A percentile compares a stretch with the other conserved stretches of the same genome.
Evolutionary conservation across 2,329 filamentous ascomycete genomes (phyloP).

Genomic region (Neopestalotiopsis sp.): DNA sequence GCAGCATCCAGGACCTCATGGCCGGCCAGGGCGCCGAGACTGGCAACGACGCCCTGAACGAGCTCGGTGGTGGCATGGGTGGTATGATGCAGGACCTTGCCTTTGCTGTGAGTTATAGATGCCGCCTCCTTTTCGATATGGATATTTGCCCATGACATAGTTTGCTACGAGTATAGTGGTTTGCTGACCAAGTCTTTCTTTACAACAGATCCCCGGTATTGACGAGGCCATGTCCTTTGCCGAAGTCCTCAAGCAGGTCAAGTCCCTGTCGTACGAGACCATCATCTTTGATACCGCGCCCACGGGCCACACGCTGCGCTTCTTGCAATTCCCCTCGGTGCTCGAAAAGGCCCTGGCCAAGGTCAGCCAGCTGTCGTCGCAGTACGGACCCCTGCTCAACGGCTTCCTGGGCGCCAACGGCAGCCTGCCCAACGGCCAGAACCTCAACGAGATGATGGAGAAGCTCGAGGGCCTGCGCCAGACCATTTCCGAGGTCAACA

Average conservation of each 20-base stretch:
- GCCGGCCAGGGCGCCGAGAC: slow-evolving; percentile 75
- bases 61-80: slow-evolving; percentile 77
- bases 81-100: slow-evolving; percentile 99
- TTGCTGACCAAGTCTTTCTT: not conserved
- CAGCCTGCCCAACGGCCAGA: slow-evolving; percentile 86
- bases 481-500: slow-evolving; percentile 95
- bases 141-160: not conserved
- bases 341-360: slow-evolving; percentile 99
- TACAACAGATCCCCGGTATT: slow-evolving; percentile 85
- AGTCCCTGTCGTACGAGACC: slow-evolving; percentile 96
- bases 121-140: too few relatives aligned
- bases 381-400: slow-evolving; percentile 96
- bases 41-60: slow-evolving; percentile 67
- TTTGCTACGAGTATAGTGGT: not conserved
- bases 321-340: slow-evolving; percentile 97
- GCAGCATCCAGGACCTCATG: slow-evolving; percentile 93
- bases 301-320: slow-evolving; percentile 96
- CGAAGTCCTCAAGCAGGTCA: slow-evolving; percentile 98
- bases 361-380: slow-evolving; percentile 88
- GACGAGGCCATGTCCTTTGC: slow-evolving; percentile 99
- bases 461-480: slow-evolving; percentile 93
- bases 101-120: slow-evolving; percentile 73
- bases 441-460: slow-evolving; percentile 87
- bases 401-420: slow-evolving; percentile 83
- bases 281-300: slow-evolving; percentile 99